Evolutionary conservation across 805 yeast species (phyloP).

Genomic region (Spathaspora hagerdaliae): DNA sequence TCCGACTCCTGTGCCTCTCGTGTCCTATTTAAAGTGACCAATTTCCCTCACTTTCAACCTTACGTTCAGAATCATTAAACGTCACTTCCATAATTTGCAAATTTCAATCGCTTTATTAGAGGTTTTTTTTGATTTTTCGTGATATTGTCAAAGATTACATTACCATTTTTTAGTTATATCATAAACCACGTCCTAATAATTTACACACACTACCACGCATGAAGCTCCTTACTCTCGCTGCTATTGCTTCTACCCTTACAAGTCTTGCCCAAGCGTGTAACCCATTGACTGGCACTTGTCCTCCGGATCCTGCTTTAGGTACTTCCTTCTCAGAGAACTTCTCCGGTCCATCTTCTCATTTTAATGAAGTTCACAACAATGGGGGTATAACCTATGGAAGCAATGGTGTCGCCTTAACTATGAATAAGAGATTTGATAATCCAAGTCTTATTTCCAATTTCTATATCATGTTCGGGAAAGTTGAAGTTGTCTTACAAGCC

Average conservation of each 20-base stretch:
- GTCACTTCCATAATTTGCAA: too few relatives aligned
- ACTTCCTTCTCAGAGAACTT: constrained; percentile 28
- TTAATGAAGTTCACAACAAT: constrained; percentile 12
- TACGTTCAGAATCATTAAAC: too few relatives aligned
- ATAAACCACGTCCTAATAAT: background rate
- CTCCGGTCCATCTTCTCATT: constrained; percentile 15
- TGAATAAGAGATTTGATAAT: constrained; percentile 64
- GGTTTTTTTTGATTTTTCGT: too few relatives aligned
- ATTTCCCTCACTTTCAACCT: too few relatives aligned
- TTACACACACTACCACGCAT: background rate
- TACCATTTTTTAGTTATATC: too few relatives aligned
- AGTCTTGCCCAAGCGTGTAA: constrained; percentile 15
- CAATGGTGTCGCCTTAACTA: constrained; percentile 59
- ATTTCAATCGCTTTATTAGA: too few relatives aligned
- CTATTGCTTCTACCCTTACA: background rate
- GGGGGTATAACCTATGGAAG: constrained; percentile 25
- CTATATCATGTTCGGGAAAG: constrained; percentile 85
- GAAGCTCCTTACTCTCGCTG: constrained; percentile 3
- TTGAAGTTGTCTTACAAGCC: constrained; percentile 67
- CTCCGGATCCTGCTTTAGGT: constrained; percentile 26
- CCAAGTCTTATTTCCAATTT: constrained; percentile 76
- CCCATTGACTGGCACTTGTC: constrained; percentile 23
- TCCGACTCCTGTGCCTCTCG: too few relatives aligned
- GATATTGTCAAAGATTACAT: too few relatives aligned
- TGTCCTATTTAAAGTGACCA: too few relatives aligned